Base-by-base conservation (phyloP, 805 yeast genomes). In the Isabelozyma pseudorhagii region DNA sequence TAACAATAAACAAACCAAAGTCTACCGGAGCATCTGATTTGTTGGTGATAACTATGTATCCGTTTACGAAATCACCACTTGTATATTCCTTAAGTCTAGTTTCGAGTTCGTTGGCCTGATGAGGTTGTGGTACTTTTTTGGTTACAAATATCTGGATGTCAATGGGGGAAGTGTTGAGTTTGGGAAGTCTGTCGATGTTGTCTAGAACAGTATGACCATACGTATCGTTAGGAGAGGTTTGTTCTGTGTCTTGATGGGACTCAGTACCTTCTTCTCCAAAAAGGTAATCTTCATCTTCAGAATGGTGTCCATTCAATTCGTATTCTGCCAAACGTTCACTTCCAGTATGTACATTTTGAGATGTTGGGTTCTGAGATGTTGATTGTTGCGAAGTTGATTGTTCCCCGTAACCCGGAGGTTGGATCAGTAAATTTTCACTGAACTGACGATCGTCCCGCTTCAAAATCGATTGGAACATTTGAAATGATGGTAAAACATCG, bases 401-500 rank as follows among this genome's bases (percentile, higher is more conserved):
- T 42, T 68, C 77, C 3, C 71, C 74, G 49, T 74, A 73, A 3
- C 47, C 61, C 4, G 79, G 79, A 2, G 78, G 77, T 5, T 50
- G 41, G 0, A 64, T 64, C 15, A 60, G 49, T 11, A 64, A 54
- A 46, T 67, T 61, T 49, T 74, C 77, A 46, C 60, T 61, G 46
- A 72, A 71, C 50, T 74, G 76, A 29, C 56, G 54, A 47, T 69
- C 73, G 60, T 77, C 59, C 61, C 82, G 47, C 59, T 73, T 53
- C 67, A 77, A 54, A 58, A 77, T 65, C 56, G 78, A 76, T 55
- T 81, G 83, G 57, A 82, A 83, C 84, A 85, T 81, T 53, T 84
- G 87, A 58, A 84, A 85, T 0, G 89, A 82, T 0, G 89, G 91
- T 36, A 85, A 62, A 2, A 84, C 78, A 55, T 84, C 89, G 46